A percentile compares a stretch with the other conserved stretches of the same genome.
These are phyloP conservation scores for Erodium chrysanthum DNA, from an alignment of 441 rosid species.

Conservation along the genomic window DNA sequence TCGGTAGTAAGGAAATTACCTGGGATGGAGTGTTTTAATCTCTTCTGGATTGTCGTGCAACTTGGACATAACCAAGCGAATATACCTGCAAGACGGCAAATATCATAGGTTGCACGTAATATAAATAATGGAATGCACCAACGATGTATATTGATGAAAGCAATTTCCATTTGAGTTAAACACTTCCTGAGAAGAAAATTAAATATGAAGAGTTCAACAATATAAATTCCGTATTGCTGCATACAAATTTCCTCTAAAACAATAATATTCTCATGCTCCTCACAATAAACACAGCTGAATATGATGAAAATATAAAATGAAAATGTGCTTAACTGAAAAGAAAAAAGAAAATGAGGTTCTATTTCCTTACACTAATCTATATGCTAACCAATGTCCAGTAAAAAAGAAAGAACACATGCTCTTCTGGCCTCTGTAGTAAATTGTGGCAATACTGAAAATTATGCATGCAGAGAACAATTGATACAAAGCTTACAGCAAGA, in stretches of 20 bases:
- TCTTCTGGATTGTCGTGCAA: constrained; percentile 38
- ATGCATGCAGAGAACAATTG: not conserved
- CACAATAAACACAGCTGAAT: not conserved
- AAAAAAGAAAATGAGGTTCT: not conserved
- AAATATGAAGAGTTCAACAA: too few species aligned
- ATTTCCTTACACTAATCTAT: not conserved
- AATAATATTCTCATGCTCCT: too few species aligned
- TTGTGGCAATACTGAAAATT: not conserved
- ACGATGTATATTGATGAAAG: not conserved
- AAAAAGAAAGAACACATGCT: not conserved
- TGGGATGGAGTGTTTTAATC: constrained; percentile 57
- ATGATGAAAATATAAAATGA: not conserved
- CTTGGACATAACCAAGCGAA: constrained; percentile 73
- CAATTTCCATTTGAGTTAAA: not conserved
- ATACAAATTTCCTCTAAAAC: too few species aligned
- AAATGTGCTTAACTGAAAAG: not conserved
- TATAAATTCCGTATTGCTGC: too few species aligned
- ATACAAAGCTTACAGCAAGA: not conserved
- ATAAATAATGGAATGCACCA: not conserved
- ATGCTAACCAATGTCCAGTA: not conserved
- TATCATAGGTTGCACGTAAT: not conserved
- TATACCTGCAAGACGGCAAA: constrained; percentile 40
- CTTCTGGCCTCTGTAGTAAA: not conserved
- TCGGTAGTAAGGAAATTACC: constrained; percentile 32
- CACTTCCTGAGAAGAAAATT: too few species aligned